Evolutionary conservation across 75 land plant genomes (phyloP).

Genomic region (Pinus taeda): DNA sequence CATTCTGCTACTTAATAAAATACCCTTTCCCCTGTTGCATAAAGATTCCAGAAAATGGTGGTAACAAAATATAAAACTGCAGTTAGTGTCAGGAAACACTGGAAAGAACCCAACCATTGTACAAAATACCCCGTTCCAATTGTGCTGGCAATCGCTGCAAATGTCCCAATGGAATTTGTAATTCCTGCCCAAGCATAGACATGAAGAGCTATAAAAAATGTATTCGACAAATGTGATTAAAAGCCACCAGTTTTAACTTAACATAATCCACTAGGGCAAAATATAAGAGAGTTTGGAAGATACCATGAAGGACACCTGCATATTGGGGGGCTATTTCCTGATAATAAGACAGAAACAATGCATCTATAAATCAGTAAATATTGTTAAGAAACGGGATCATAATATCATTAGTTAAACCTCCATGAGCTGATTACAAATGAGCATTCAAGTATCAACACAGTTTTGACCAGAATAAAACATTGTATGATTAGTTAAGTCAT

Average conservation of each 20-base stretch:
- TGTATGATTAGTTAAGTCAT: not conserved
- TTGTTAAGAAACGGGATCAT: not conserved
- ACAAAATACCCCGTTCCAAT: slow-evolving; percentile 92
- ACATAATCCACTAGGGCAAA: not conserved
- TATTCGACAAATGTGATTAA: not conserved
- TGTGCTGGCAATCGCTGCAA: slow-evolving; percentile 91
- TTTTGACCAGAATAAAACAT: not conserved
- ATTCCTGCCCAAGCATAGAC: slow-evolving; percentile 53
- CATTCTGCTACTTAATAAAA: slow-evolving; percentile 5
- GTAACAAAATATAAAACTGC: slow-evolving; percentile 64
- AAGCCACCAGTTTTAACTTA: not conserved
- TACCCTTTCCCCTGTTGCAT: slow-evolving; percentile 53
- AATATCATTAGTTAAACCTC: not conserved
- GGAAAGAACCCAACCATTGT: slow-evolving; percentile 94
- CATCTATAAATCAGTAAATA: not conserved
- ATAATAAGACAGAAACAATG: not conserved
- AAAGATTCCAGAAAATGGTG: slow-evolving; percentile 59
- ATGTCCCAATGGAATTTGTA: slow-evolving; percentile 84
- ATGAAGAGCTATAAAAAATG: not conserved
- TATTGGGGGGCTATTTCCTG: slow-evolving; percentile 95
- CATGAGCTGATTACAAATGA: not conserved
- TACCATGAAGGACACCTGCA: slow-evolving; percentile 98
- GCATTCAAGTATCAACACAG: not conserved
- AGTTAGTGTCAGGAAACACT: slow-evolving; percentile 82
- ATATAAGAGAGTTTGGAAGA: not conserved